Evolutionary conservation across 345 rosid genomes (phyloP).

Genomic region (Diplotaxis tenuifolia): DNA sequence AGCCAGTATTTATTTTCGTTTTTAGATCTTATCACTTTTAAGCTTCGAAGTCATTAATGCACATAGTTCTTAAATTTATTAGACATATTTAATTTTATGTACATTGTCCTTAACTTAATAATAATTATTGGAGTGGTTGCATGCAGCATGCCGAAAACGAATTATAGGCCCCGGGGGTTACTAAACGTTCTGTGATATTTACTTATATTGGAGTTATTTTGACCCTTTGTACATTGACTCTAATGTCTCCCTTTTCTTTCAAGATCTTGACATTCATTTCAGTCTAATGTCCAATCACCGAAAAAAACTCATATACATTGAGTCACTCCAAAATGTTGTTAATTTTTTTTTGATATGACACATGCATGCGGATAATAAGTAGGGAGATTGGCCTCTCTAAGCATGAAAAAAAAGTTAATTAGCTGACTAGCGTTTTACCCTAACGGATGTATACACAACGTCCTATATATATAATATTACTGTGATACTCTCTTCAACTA

Average conservation of each 20-base stretch:
- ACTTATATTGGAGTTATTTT: not conserved
- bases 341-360: not conserved
- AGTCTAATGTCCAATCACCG: not conserved
- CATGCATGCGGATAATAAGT: too few species aligned
- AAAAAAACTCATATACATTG: not conserved
- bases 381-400: too few species aligned
- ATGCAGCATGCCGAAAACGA: conserved; percentile 11
- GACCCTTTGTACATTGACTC: not conserved
- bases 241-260: not conserved
- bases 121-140: not conserved
- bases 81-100: not conserved
- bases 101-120: not conserved
- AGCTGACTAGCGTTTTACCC: too few species aligned
- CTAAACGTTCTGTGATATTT: not conserved
- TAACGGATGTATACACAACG: too few species aligned
- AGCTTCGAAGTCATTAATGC: conserved; percentile 23
- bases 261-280: not conserved
- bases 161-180: not conserved
- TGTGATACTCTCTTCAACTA: too few species aligned
- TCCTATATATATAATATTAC: too few species aligned
- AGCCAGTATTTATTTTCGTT: not conserved
- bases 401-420: too few species aligned
- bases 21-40: not conserved
- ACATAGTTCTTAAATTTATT: conserved; percentile 8
- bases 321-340: not conserved